Evolutionary conservation across 2,329 filamentous ascomycete genomes (phyloP).

Genomic region (Fusarium avenaceum): DNA sequence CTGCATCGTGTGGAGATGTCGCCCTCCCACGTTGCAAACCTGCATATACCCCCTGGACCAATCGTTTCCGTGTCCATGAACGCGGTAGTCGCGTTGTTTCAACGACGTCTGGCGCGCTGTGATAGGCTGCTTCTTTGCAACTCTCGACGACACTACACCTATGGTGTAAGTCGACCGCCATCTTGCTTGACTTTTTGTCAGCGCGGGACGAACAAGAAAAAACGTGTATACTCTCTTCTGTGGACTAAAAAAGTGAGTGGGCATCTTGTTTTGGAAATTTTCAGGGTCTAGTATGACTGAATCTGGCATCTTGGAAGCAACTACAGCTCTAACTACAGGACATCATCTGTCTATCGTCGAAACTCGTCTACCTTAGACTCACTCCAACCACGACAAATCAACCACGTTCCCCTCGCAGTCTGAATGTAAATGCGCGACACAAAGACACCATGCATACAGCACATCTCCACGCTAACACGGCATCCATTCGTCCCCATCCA

Average conservation of each 20-base stretch:
- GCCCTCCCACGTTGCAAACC: constrained; percentile 32
- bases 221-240: constrained; percentile 6
- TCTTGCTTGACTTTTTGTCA: neutral
- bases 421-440: constrained; percentile 26
- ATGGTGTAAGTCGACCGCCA: constrained; percentile 11
- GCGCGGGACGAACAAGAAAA: constrained; percentile 11
- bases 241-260: neutral
- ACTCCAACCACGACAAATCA: constrained; percentile 23
- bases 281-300: constrained; percentile 14
- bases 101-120: constrained; percentile 31
- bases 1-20: constrained; percentile 29
- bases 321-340: constrained; percentile 19
- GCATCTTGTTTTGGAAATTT: constrained; percentile 22
- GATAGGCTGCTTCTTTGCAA: constrained; percentile 27
- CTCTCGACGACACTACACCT: constrained; percentile 13
- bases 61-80: constrained; percentile 41
- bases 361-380: constrained; percentile 17
- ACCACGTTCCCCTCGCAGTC: constrained; percentile 16
- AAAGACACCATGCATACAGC: constrained; percentile 12
- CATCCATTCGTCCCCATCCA: constrained; percentile 25
- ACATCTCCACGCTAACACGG: constrained; percentile 17
- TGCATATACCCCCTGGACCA: constrained; percentile 42
- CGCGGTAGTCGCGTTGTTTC: constrained; percentile 48
- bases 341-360: constrained; percentile 8
- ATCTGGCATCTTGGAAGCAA: constrained; percentile 5